Conservation (phyloP, 805 yeast genomes). For the Monosporozyma solicola region DNA sequence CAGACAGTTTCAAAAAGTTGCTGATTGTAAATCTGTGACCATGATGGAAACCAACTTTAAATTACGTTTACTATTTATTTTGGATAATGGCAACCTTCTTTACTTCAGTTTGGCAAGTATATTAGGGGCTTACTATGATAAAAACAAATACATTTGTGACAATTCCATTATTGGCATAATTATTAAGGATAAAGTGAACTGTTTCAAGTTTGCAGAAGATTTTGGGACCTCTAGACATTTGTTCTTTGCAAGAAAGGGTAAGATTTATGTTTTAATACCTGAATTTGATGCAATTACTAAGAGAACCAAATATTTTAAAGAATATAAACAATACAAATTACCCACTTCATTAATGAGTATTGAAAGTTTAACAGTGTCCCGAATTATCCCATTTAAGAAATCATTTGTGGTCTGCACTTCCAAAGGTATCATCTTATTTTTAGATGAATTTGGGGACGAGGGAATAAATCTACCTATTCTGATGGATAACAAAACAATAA, state of each 20-base stretch:
- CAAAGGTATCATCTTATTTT: conserved; percentile 56
- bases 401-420: conserved; percentile 59
- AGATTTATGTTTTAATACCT: conserved; percentile 35
- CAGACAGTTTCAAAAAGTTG: conserved; percentile 11
- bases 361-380: conserved; percentile 36
- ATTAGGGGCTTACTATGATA: conserved; percentile 46
- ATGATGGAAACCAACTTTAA: conserved; percentile 44
- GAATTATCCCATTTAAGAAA: conserved; percentile 54
- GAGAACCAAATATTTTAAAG: conserved; percentile 24
- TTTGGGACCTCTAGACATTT: conserved; percentile 48
- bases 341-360: conserved; percentile 32
- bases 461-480: conserved; percentile 52
- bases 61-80: conserved; percentile 46
- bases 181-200: conserved; percentile 45
- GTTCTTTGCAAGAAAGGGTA: conserved; percentile 46
- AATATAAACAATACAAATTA: conserved; percentile 48
- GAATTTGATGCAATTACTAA: conserved; percentile 29
- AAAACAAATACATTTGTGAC: conserved; percentile 24
- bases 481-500: conserved; percentile 18
- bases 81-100: conserved; percentile 50
- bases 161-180: conserved; percentile 39
- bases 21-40: conserved; percentile 39
- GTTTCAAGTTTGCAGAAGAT: conserved; percentile 63
- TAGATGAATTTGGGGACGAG: conserved; percentile 44
- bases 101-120: conserved; percentile 58